Conservation (phyloP, 2,329 filamentous ascomycete genomes). For the Penicillium sp. region DNA sequence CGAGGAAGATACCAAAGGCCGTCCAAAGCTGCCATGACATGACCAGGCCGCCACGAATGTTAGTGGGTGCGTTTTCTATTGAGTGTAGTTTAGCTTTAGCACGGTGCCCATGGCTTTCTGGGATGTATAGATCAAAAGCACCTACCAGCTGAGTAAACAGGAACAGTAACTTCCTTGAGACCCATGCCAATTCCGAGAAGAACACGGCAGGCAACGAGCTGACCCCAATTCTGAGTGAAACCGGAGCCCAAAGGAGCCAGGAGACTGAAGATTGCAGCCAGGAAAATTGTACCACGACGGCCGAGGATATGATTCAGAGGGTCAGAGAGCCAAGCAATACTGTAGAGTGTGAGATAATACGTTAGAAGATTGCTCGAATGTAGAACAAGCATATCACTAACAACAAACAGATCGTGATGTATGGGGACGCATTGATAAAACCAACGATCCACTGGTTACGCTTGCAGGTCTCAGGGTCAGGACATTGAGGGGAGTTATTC, state of each 20-base stretch:
- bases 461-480: conserved; percentile 24
- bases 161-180: conserved; percentile 46
- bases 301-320: conserved; percentile 19
- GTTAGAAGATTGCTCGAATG: not conserved
- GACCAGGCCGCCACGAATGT: conserved; percentile 54
- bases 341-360: not conserved
- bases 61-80: conserved; percentile 49
- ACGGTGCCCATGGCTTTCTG: not conserved
- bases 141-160: conserved; percentile 49
- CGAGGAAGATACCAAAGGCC: conserved; percentile 42
- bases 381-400: conserved; percentile 25
- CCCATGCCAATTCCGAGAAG: conserved; percentile 40
- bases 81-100: not conserved
- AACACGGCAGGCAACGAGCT: conserved; percentile 17
- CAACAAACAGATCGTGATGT: conserved; percentile 51
- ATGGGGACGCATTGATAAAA: conserved; percentile 56
- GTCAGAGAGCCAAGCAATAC: conserved; percentile 19
- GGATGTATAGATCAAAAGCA: not conserved
- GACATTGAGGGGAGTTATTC: conserved; percentile 15
- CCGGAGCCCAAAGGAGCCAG: conserved; percentile 17
- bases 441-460: conserved; percentile 58
- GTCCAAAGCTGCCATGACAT: conserved; percentile 56
- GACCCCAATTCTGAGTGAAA: conserved; percentile 17
- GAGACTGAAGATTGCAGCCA: conserved; percentile 18
- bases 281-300: conserved; percentile 18